Percentiles rank a stretch among this genome's conserved stretches.
Evolutionary conservation across 495 filamentous ascomycete genomes (phyloP).

Genomic region (Usnea hakonensis): DNA sequence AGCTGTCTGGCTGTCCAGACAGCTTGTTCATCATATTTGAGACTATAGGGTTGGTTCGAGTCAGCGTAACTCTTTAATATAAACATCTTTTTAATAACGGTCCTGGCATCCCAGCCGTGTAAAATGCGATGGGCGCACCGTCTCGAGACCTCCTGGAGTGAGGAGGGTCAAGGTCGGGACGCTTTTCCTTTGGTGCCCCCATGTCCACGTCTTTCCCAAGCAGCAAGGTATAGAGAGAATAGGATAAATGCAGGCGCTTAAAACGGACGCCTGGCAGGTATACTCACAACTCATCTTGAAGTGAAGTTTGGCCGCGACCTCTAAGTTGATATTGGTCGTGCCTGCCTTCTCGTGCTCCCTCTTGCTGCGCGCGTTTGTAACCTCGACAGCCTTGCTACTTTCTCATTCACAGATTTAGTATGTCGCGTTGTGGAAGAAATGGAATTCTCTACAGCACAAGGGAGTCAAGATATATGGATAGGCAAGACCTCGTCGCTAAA

Average conservation of each 20-base stretch:
- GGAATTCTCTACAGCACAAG: not conserved
- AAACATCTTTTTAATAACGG: not conserved
- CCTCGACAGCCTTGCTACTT: not conserved
- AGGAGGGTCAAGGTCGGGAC: conserved; percentile 3
- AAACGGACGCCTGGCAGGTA: conserved; percentile 13
- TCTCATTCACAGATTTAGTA: too few relatives aligned
- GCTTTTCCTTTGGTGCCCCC: conserved; percentile 9
- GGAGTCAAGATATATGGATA: not conserved
- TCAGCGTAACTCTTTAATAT: conserved; percentile 28
- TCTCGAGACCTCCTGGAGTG: not conserved
- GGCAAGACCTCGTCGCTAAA: too few relatives aligned
- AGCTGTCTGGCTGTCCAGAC: conserved; percentile 93
- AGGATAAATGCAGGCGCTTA: conserved; percentile 1
- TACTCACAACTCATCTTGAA: conserved; percentile 44
- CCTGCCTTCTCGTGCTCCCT: conserved; percentile 24
- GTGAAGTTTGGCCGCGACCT: conserved; percentile 17
- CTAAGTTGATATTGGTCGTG: conserved; percentile 10
- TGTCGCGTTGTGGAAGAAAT: not conserved
- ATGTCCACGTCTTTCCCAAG: conserved; percentile 11
- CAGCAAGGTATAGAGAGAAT: conserved; percentile 3
- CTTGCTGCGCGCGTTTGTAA: conserved; percentile 5
- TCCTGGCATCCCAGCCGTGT: not conserved
- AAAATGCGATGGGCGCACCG: conserved; percentile 1
- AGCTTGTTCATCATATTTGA: conserved; percentile 94
- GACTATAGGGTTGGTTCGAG: conserved; percentile 38